Conservation (phyloP, 2,329 filamentous ascomycete species). For the Monosporascus sp. region DNA sequence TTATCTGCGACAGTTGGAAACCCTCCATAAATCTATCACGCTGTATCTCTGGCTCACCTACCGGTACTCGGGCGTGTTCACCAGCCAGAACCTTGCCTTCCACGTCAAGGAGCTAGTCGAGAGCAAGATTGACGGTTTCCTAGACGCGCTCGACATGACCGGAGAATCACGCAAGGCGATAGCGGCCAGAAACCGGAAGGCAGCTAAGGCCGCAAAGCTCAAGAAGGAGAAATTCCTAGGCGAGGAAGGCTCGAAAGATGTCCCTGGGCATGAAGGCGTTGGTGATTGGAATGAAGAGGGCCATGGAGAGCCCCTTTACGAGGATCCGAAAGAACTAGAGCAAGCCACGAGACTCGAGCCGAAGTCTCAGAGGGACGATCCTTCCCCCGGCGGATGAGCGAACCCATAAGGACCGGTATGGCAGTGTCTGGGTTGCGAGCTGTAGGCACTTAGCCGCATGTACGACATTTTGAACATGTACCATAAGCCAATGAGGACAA, state of each 20-base stretch:
- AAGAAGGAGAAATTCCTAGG: constrained; percentile 18
- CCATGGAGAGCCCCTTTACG: constrained; percentile 29
- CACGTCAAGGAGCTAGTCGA: constrained; percentile 77
- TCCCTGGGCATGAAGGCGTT: constrained; percentile 13
- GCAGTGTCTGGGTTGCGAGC: no score
- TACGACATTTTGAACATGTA: no score
- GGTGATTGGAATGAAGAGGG: constrained; percentile 29
- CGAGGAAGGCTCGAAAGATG: constrained; percentile 4
- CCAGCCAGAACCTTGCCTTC: constrained; percentile 66
- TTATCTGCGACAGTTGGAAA: constrained; percentile 67
- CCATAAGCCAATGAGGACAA: no score
- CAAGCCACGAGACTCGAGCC: constrained; percentile 6
- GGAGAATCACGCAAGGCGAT: constrained; percentile 30
- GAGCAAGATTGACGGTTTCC: constrained; percentile 61
- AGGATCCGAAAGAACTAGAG: constrained; percentile 16
- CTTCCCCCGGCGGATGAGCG: no score
- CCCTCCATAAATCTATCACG: constrained; percentile 74
- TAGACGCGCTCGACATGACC: constrained; percentile 50
- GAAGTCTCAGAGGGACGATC: no score
- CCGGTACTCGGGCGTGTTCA: constrained; percentile 76
- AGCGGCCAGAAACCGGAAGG: constrained; percentile 16
- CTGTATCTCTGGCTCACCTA: constrained; percentile 93
- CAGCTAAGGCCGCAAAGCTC: constrained; percentile 7
- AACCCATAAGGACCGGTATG: no score
- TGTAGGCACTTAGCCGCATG: no score